A percentile compares a stretch with the other conserved stretches of the same genome.
Conservation (phyloP, 768 basidiomycete genomes). For the Amanita subjunquillea region DNA sequence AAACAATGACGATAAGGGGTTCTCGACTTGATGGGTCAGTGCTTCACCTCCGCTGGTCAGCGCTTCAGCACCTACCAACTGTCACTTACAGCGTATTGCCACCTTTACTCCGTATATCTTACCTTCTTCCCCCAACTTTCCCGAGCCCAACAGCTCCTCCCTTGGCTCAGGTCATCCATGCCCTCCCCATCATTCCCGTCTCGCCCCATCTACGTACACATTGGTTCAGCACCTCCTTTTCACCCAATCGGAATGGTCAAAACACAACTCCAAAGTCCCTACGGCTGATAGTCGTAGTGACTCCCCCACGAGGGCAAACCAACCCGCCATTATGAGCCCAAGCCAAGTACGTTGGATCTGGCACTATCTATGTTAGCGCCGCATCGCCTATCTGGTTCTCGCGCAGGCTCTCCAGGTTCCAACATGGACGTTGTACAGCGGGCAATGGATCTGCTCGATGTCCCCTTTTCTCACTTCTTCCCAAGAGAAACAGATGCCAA, state of each 20-base stretch:
- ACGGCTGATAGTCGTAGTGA: slow-evolving; percentile 26
- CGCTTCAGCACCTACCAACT: background rate
- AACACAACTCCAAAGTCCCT: slow-evolving; percentile 25
- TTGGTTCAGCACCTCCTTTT: slow-evolving; percentile 47
- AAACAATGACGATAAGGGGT: slow-evolving; percentile 44
- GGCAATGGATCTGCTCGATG: slow-evolving; percentile 59
- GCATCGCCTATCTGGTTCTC: slow-evolving; percentile 30
- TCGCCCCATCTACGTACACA: slow-evolving; percentile 38
- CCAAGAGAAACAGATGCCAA: slow-evolving; percentile 57
- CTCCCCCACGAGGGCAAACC: slow-evolving; percentile 23
- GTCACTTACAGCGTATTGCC: slow-evolving; percentile 45
- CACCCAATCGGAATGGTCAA: slow-evolving; percentile 23
- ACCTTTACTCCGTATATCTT: slow-evolving; percentile 62
- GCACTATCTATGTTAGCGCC: slow-evolving; percentile 45
- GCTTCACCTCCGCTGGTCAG: background rate
- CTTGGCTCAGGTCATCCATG: slow-evolving; percentile 73
- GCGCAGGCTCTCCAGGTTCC: slow-evolving; percentile 39
- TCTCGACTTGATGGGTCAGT: slow-evolving; percentile 60
- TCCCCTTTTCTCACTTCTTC: slow-evolving; percentile 49
- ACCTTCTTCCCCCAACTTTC: slow-evolving; percentile 49
- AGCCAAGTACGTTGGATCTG: slow-evolving; percentile 42
- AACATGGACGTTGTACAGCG: slow-evolving; percentile 45
- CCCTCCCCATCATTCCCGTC: slow-evolving; percentile 72
- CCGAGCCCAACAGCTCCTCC: slow-evolving; percentile 61
- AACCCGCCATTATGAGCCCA: slow-evolving; percentile 19